phyloP scores from a whole-genome alignment of 495 filamentous ascomycete genomes.

The Trichodelitschia bisporula region DNA sequence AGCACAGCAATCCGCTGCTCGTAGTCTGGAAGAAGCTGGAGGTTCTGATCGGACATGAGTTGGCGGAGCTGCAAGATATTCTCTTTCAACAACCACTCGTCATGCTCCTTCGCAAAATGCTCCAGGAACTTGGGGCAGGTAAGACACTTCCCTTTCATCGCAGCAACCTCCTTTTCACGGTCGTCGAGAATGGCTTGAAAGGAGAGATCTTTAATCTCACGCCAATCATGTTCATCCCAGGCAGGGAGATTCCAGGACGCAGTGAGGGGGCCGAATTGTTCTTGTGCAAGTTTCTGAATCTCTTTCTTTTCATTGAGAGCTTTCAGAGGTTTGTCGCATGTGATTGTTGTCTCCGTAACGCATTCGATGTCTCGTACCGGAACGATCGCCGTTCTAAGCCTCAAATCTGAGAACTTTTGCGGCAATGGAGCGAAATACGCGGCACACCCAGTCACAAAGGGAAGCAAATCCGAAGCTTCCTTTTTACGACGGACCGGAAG shows the following conservation, averaged over 20 bases:
- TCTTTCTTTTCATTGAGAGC: slow-evolving; percentile 10
- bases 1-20: slow-evolving; percentile 83
- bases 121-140: slow-evolving; percentile 55
- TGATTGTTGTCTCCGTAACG: slow-evolving; percentile 33
- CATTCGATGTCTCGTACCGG: slow-evolving; percentile 54
- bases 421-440: slow-evolving; percentile 34
- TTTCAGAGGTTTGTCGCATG: not conserved
- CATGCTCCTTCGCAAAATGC: slow-evolving; percentile 86
- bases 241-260: slow-evolving; percentile 40
- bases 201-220: slow-evolving; percentile 49
- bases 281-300: slow-evolving; percentile 23
- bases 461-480: slow-evolving; percentile 55
- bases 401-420: slow-evolving; percentile 23
- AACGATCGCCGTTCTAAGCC: slow-evolving; percentile 35
- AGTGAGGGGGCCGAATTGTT: slow-evolving; percentile 35
- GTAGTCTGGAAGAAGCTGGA: slow-evolving; percentile 93
- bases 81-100: slow-evolving; percentile 82
- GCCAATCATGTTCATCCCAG: slow-evolving; percentile 77
- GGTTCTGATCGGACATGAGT: slow-evolving; percentile 84
- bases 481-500: slow-evolving; percentile 36
- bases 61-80: slow-evolving; percentile 66
- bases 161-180: slow-evolving; percentile 35
- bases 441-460: slow-evolving; percentile 46
- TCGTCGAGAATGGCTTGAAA: slow-evolving; percentile 48
- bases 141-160: slow-evolving; percentile 31